Conservation (phyloP, 257 asterid genomes). For the Scutellaria galericulata region DNA sequence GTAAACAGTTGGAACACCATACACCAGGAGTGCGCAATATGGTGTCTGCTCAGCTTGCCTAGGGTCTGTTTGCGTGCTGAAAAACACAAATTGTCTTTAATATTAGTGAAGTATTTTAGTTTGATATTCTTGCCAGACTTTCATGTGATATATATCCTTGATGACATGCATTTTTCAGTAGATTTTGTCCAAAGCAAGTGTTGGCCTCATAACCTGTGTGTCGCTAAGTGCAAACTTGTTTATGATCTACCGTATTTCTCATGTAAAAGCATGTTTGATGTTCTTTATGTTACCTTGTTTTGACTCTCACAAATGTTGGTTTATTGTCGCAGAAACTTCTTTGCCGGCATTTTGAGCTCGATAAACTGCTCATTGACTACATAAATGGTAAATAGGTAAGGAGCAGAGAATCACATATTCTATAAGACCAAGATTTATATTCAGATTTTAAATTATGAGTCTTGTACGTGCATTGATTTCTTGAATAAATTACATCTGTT, state of each 20-base stretch:
- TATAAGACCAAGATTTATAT: no score
- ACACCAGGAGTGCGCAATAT: no score
- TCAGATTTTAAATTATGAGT: no score
- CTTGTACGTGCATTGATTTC: no score
- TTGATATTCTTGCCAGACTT: neutral
- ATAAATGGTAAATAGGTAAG: conserved; percentile 75
- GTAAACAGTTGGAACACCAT: no score
- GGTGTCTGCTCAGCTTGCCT: no score
- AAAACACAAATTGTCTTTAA: neutral
- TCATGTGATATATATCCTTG: conserved; percentile 10
- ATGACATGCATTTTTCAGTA: neutral
- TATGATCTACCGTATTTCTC: neutral
- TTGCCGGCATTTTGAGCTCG: conserved; percentile 93
- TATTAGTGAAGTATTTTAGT: neutral
- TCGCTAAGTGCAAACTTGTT: conserved; percentile 21
- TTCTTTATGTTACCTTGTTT: conserved; percentile 5
- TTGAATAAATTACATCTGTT: neutral
- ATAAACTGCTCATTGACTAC: conserved; percentile 78
- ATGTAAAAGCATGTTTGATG: neutral
- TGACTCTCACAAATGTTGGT: conserved; percentile 22
- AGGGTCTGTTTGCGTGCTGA: neutral
- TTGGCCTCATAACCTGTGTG: neutral
- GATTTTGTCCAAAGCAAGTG: neutral
- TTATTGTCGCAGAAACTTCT: conserved; percentile 65
- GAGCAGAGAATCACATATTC: conserved; percentile 19